A percentile compares a stretch with the other conserved stretches of the same genome.
Evolutionary conservation across 2,329 filamentous ascomycete genomes (phyloP).

Genomic region (Neofusicoccum sp.): DNA sequence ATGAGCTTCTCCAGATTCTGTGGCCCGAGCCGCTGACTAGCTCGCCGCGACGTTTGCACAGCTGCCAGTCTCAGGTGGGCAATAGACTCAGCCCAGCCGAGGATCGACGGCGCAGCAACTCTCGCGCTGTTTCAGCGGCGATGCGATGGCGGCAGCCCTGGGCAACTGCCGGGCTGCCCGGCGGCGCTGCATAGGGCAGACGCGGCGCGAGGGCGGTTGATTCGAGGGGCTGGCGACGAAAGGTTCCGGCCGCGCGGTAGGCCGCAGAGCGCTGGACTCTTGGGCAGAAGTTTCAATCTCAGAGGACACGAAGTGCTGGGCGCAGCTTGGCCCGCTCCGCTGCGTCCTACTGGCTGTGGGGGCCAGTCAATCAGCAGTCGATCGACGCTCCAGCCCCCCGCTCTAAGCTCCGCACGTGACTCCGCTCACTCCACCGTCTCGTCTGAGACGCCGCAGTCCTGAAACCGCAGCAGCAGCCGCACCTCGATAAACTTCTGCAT

Average conservation of each 20-base stretch:
- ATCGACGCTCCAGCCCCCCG: neutral
- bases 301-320: neutral
- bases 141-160: neutral
- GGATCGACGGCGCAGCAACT: neutral
- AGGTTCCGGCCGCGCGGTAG: constrained; percentile 2
- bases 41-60: neutral
- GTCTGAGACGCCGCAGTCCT: neutral
- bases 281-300: constrained; percentile 13
- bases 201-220: neutral
- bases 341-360: neutral
- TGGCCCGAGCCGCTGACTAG: constrained; percentile 7
- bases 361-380: too few relatives aligned
- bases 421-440: neutral
- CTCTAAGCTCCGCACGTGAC: constrained; percentile 2
- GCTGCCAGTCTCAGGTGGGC: neutral
- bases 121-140: neutral
- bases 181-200: neutral
- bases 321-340: neutral
- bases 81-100: neutral
- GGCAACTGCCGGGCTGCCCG: neutral
- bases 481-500: neutral
- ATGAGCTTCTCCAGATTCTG: neutral
- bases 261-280: neutral
- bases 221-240: neutral
- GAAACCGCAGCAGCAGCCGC: neutral